Evolutionary conservation across 352 stramenopile genomes (phyloP), one percentile per base, ranked within the genome.

Genomic region (Thalassiosira allenii): DNA sequence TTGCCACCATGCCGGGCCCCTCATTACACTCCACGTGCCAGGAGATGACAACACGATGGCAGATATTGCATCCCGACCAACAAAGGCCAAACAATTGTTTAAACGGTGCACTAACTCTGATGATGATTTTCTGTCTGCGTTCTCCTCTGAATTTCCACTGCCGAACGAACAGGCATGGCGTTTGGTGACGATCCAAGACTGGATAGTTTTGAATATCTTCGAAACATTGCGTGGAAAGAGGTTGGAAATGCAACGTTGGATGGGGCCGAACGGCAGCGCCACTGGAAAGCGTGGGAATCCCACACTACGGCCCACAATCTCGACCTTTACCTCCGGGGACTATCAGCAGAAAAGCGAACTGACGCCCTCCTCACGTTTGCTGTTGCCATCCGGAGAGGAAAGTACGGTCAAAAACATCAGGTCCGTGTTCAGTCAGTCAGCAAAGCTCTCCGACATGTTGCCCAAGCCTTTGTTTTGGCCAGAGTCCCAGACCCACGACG

Each of bases 51-150:
- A 85, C 63, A 40, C 23, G 1, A 56, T 85, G 8, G 64, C 63
- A 0, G 71, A 86, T 37, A 74, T 79, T n/a, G 65, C 64, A 0
- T 81, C 65, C 32, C 40, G 53, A 6, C 79, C 65, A 0, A 81
- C n/a, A n/a, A n/a, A n/a, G n/a, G n/a, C n/a, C n/a, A n/a, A n/a
- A n/a, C n/a, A n/a, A n/a, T n/a, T n/a, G n/a, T n/a, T n/a, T n/a
- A n/a, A n/a, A 32, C 81, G 78, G 78, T 27, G 75, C 22, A 72
- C 56, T 44, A 56, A 70, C 65, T 75, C 63, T 64, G 32, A 77
- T 12, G 23, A 25, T 33, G 23, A 77, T 0, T 73, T 85, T 30
- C 58, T 78, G 11, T 61, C 33, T 17, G 33, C 77, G 3, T 79
- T 68, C 12, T 73, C 76, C 40, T 9, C 17, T 12, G 67, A 54